Conservation (phyloP, 2,329 filamentous ascomycete genomes). For the Cephalotrichum gorgonifer region DNA sequence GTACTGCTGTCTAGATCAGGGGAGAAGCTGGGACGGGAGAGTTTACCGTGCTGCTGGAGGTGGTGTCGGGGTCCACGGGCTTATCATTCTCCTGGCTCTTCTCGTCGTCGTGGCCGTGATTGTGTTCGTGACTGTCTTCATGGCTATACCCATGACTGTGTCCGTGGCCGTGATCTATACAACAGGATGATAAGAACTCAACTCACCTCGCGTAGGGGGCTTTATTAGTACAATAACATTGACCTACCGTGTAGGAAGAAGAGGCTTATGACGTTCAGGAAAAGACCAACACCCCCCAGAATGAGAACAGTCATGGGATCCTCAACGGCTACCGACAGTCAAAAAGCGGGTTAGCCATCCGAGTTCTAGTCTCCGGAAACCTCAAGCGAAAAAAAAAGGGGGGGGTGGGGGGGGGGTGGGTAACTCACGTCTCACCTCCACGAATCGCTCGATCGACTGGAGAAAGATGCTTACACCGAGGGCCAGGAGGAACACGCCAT, state of each 20-base stretch:
- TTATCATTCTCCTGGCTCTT: conserved; percentile 10
- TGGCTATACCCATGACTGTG: conserved; percentile 22
- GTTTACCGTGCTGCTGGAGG: conserved; percentile 2
- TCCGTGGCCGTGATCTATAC: conserved; percentile 23
- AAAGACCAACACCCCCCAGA: conserved; percentile 56
- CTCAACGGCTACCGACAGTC: conserved; percentile 40
- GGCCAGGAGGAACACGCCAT: conserved; percentile 63
- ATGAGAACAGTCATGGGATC: conserved; percentile 58
- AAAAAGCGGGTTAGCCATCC: not conserved
- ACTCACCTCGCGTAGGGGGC: too few relatives aligned
- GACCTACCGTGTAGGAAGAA: conserved; percentile 52
- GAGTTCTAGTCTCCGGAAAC: not conserved
- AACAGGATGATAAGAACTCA: conserved; percentile 8
- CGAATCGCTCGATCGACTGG: conserved; percentile 63
- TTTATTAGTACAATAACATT: too few relatives aligned
- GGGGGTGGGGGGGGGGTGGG: too few relatives aligned
- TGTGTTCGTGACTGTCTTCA: conserved; percentile 25
- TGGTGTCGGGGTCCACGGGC: conserved; percentile 6
- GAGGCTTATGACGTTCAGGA: conserved; percentile 56
- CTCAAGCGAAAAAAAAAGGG: too few relatives aligned
- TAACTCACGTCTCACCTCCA: conserved; percentile 40
- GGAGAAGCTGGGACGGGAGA: not conserved
- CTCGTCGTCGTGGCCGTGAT: conserved; percentile 11
- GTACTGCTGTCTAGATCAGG: not conserved
- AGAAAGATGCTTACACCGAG: conserved; percentile 63